Percentiles rank a stretch among this genome's conserved stretches.
phyloP scores from a whole-genome alignment of 2,329 filamentous ascomycete genomes.

The Exserohilum turcica region DNA sequence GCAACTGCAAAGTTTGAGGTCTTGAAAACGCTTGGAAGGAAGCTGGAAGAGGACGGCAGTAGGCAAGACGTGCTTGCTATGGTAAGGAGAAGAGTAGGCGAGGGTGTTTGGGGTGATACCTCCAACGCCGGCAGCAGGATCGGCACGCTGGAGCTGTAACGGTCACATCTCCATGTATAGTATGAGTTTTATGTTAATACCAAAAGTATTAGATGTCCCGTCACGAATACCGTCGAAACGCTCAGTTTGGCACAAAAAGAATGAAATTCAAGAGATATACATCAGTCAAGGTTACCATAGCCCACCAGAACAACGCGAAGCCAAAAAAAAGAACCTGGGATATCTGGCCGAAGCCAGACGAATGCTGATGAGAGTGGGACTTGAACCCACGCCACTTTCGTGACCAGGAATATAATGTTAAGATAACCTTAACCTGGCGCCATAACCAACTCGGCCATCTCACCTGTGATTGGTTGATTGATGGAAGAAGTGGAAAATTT shows the following conservation, averaged over 20 bases:
- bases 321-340: slow-evolving; percentile 19
- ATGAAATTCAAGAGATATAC: neutral
- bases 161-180: neutral
- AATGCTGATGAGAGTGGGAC: slow-evolving; percentile 48
- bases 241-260: neutral
- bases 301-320: neutral
- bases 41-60: slow-evolving; percentile 48
- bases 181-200: neutral
- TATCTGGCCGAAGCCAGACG: slow-evolving; percentile 24
- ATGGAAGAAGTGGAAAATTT: neutral
- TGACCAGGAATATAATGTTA: slow-evolving; percentile 37
- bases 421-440: slow-evolving; percentile 17
- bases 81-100: slow-evolving; percentile 49
- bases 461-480: slow-evolving; percentile 4
- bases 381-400: slow-evolving; percentile 48
- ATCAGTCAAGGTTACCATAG: neutral
- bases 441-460: slow-evolving; percentile 17
- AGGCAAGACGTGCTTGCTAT: slow-evolving; percentile 50
- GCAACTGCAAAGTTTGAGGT: slow-evolving; percentile 64
- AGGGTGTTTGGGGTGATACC: slow-evolving; percentile 50
- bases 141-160: slow-evolving; percentile 50
- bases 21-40: slow-evolving; percentile 55
- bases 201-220: neutral
- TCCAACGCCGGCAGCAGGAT: slow-evolving; percentile 53
- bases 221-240: neutral